Conservation (phyloP, 148 eudicot genomes). For the Chenopodium suecicum region DNA sequence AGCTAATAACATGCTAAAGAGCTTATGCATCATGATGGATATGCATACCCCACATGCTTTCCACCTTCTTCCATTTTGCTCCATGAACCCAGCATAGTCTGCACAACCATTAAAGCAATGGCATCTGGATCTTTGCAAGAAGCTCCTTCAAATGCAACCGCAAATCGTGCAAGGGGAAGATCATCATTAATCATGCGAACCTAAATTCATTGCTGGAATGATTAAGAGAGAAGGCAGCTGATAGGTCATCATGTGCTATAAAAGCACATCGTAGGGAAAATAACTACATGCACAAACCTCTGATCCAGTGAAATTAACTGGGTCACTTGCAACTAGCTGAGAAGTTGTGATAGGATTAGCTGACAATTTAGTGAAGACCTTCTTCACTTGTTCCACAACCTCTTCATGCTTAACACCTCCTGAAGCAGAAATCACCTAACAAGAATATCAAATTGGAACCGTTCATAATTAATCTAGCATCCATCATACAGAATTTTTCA, state of each 20-base stretch:
- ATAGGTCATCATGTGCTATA: constrained; percentile 11
- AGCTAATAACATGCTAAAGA: constrained; percentile 1
- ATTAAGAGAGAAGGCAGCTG: constrained; percentile 4
- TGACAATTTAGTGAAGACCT: constrained; percentile 54
- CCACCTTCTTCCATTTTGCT: constrained; percentile 49
- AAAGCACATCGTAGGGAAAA: not conserved
- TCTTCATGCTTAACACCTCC: constrained; percentile 72
- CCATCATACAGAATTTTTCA: not conserved
- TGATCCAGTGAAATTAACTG: constrained; percentile 62
- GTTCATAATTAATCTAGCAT: not conserved
- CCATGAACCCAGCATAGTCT: constrained; percentile 63
- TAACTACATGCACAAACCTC: constrained; percentile 42
- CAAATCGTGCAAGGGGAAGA: constrained; percentile 59
- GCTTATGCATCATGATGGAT: constrained; percentile 4
- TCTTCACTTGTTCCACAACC: constrained; percentile 60
- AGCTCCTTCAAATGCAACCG: constrained; percentile 64
- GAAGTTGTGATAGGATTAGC: constrained; percentile 53
- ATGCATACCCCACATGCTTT: constrained; percentile 57
- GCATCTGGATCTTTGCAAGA: constrained; percentile 71
- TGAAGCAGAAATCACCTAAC: constrained; percentile 61
- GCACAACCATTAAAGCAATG: constrained; percentile 60
- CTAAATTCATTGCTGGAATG: constrained; percentile 34
- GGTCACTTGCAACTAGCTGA: constrained; percentile 56
- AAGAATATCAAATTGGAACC: not conserved
- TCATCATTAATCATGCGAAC: constrained; percentile 58